Percentiles rank a stretch among this genome's conserved stretches.
Conservation (phyloP, 2,329 filamentous ascomycete species). For the Colletotrichum tropicale region DNA sequence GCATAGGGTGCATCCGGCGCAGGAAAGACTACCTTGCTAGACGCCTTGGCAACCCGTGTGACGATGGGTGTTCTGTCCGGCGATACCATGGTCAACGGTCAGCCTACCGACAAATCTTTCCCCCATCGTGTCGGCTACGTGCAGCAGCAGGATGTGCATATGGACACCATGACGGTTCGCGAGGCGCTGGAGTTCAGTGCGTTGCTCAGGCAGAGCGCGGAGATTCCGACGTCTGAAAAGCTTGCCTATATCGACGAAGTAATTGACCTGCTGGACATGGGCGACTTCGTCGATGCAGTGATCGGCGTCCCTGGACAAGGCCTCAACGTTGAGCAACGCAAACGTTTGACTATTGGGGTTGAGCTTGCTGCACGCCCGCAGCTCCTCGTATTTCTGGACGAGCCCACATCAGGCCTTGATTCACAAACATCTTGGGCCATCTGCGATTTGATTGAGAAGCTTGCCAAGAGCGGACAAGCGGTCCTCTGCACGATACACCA, state of each 20-base stretch:
- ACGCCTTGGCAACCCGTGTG: slow-evolving; percentile 74
- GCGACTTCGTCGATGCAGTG: slow-evolving; percentile 73
- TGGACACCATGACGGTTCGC: slow-evolving; percentile 71
- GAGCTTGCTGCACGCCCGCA: slow-evolving; percentile 77
- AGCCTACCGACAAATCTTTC: slow-evolving; percentile 67
- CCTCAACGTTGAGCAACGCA: slow-evolving; percentile 47
- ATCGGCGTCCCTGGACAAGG: slow-evolving; percentile 70
- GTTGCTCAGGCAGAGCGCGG: slow-evolving; percentile 67
- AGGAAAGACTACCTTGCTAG: slow-evolving; percentile 77
- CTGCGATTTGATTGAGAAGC: slow-evolving; percentile 71
- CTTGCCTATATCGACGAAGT: slow-evolving; percentile 33
- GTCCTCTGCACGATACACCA: slow-evolving; percentile 53
- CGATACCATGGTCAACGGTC: slow-evolving; percentile 73
- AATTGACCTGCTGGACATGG: slow-evolving; percentile 39
- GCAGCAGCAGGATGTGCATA: slow-evolving; percentile 74
- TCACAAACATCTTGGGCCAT: slow-evolving; percentile 80
- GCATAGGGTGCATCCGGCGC: slow-evolving; percentile 68
- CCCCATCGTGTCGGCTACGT: slow-evolving; percentile 75
- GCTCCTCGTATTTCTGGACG: slow-evolving; percentile 76
- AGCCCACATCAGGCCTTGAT: slow-evolving; percentile 78
- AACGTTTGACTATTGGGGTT: slow-evolving; percentile 75
- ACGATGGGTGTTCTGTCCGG: slow-evolving; percentile 77
- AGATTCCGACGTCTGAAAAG: slow-evolving; percentile 43
- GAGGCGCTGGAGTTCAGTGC: slow-evolving; percentile 73
- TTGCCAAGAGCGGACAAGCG: slow-evolving; percentile 51